These are phyloP conservation scores for Nitzschia sp. DNA, from an alignment of 108 stramenopile species.

Conservation along the genomic window DNA sequence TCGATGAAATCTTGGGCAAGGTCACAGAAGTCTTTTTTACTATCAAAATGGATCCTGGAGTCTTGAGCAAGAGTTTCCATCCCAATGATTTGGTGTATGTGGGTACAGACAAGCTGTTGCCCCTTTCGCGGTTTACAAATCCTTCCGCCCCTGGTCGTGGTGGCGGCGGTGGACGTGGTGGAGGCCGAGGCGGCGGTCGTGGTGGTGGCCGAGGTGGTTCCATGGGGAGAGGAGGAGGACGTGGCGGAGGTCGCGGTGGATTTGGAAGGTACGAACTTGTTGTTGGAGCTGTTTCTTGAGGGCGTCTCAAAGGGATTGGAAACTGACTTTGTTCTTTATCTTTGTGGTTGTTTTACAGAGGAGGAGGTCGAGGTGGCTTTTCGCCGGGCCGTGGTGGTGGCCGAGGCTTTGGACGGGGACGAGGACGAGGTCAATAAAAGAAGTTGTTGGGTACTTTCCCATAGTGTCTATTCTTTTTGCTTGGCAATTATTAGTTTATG, in stretches of 20 bases:
- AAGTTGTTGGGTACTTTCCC: neutral
- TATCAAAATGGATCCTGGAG: slow-evolving; percentile 94
- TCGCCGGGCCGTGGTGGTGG: slow-evolving; percentile 17
- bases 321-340: no score
- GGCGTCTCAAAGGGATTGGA: neutral
- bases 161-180: slow-evolving; percentile 39
- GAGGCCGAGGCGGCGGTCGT: slow-evolving; percentile 53
- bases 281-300: neutral
- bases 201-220: slow-evolving; percentile 60
- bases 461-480: neutral
- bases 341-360: neutral
- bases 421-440: slow-evolving; percentile 25
- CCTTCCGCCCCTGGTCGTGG: slow-evolving; percentile 57
- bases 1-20: slow-evolving; percentile 97
- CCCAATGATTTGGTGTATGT: slow-evolving; percentile 87
- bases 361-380: slow-evolving; percentile 25
- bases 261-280: slow-evolving; percentile 12
- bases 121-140: slow-evolving; percentile 89
- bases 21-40: slow-evolving; percentile 92
- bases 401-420: slow-evolving; percentile 18
- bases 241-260: slow-evolving; percentile 51
- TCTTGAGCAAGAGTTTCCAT: slow-evolving; percentile 88
- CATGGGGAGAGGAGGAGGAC: slow-evolving; percentile 47
- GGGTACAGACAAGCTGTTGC: slow-evolving; percentile 92
- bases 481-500: neutral